These are phyloP conservation scores for Fonsecaea pedrosoi DNA, from an alignment of 2,329 filamentous ascomycete genomes.

Conservation along the genomic window DNA sequence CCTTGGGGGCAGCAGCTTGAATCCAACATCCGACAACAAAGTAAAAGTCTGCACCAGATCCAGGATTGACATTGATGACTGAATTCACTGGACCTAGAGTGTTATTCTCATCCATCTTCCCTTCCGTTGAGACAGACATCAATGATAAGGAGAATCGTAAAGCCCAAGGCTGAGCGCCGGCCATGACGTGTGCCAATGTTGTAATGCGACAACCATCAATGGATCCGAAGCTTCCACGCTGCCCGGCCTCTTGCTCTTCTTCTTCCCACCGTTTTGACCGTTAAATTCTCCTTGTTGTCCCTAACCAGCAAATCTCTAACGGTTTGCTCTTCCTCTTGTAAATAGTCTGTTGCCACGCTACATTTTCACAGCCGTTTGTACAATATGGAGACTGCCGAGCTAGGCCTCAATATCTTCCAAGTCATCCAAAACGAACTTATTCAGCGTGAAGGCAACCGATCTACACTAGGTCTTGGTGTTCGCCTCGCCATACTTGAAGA, in stretches of 20 bases:
- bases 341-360: not conserved
- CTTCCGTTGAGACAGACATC: not conserved
- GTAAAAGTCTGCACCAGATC: not conserved
- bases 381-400: constrained; percentile 25
- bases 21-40: not conserved
- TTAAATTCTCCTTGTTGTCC: not conserved
- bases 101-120: not conserved
- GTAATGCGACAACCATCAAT: not conserved
- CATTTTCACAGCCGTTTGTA: not conserved
- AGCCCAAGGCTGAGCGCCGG: not conserved
- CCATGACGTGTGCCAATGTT: constrained; percentile 20
- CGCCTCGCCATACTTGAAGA: constrained; percentile 33
- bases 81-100: not conserved
- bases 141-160: not conserved
- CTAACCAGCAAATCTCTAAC: not conserved
- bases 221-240: not conserved
- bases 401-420: constrained; percentile 39
- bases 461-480: constrained; percentile 33
- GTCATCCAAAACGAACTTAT: constrained; percentile 39
- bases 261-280: not conserved
- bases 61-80: not conserved
- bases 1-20: not conserved
- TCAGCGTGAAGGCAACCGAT: constrained; percentile 32
- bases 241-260: not conserved
- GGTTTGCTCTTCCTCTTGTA: not conserved